A percentile compares a stretch with the other conserved stretches of the same genome.
phyloP scores from a whole-genome alignment of 257 asterid species.

The Solanum pimpinellifolium region DNA sequence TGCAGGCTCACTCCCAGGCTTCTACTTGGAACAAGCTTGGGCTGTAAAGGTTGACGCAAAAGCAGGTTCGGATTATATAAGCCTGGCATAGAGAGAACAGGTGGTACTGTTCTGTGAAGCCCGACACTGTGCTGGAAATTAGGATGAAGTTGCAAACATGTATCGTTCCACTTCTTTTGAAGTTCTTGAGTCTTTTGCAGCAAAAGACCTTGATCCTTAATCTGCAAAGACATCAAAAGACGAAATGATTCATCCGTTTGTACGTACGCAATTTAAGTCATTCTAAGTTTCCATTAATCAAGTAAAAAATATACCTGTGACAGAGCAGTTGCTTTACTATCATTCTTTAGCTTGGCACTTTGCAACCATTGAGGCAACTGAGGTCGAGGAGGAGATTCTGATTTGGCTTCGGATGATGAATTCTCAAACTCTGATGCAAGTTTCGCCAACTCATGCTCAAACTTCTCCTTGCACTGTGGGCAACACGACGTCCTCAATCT shows the following conservation, averaged over 20 bases:
- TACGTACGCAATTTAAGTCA: background rate
- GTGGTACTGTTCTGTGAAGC: slow-evolving; percentile 24
- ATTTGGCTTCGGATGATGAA: slow-evolving; percentile 39
- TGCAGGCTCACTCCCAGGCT: slow-evolving; percentile 30
- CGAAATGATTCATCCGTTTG: background rate
- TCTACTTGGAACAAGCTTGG: slow-evolving; percentile 27
- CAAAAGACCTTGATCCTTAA: slow-evolving; percentile 39
- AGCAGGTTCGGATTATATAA: slow-evolving; percentile 42
- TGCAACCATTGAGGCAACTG: slow-evolving; percentile 81
- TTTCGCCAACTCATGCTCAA: slow-evolving; percentile 44
- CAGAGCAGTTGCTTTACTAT: slow-evolving; percentile 27
- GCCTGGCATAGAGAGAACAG: slow-evolving; percentile 27
- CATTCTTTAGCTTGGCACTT: slow-evolving; percentile 38
- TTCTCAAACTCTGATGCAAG: slow-evolving; percentile 42
- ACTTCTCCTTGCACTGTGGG: slow-evolving; percentile 47
- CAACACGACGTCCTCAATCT: slow-evolving; percentile 31
- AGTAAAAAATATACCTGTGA: slow-evolving; percentile 28
- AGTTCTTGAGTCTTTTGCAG: slow-evolving; percentile 54
- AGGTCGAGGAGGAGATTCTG: slow-evolving; percentile 23
- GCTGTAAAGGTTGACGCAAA: slow-evolving; percentile 41
- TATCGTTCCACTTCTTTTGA: slow-evolving; percentile 69
- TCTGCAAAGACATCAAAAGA: slow-evolving; percentile 18
- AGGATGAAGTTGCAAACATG: slow-evolving; percentile 67
- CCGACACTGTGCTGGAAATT: slow-evolving; percentile 36
- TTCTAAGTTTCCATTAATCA: background rate